A percentile compares a stretch with the other conserved stretches of the same genome.
These are phyloP conservation scores for Cucurbita ficifolia DNA, from an alignment of 306 rosid species.

Conservation along the genomic window DNA sequence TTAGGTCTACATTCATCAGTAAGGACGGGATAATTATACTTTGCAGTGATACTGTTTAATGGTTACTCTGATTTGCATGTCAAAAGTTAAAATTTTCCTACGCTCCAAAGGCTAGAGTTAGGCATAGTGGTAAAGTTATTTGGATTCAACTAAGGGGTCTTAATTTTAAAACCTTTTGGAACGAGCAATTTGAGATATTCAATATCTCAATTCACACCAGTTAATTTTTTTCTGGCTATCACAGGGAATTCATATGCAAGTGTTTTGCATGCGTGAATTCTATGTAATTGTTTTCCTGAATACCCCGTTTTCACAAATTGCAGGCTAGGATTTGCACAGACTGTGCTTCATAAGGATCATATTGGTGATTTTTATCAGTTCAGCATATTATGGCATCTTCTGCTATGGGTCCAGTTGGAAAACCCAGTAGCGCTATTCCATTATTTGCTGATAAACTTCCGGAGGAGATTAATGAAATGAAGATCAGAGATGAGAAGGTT, in stretches of 20 bases:
- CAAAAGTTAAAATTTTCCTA: neutral
- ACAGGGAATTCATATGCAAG: neutral
- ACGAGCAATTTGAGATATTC: neutral
- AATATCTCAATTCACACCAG: neutral
- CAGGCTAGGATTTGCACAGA: neutral
- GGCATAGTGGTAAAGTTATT: neutral
- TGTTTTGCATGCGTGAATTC: neutral
- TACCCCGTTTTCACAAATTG: neutral
- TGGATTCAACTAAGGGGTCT: neutral
- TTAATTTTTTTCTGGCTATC: neutral
- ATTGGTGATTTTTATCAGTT: neutral
- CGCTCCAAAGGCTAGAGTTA: neutral
- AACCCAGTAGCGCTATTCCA: constrained; percentile 9
- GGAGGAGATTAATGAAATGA: constrained; percentile 49
- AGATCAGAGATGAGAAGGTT: constrained; percentile 50
- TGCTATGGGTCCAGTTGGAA: constrained; percentile 14
- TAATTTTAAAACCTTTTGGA: neutral
- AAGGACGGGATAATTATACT: neutral
- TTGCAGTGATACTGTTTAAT: neutral
- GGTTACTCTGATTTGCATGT: neutral
- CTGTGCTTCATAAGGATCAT: neutral
- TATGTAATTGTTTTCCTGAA: neutral
- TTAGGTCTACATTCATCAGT: too few species aligned
- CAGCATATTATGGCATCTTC: constrained; percentile 28
- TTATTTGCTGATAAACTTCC: constrained; percentile 34